Conservation (phyloP, 2,329 filamentous ascomycete genomes). For the Neonectria ditissima region DNA sequence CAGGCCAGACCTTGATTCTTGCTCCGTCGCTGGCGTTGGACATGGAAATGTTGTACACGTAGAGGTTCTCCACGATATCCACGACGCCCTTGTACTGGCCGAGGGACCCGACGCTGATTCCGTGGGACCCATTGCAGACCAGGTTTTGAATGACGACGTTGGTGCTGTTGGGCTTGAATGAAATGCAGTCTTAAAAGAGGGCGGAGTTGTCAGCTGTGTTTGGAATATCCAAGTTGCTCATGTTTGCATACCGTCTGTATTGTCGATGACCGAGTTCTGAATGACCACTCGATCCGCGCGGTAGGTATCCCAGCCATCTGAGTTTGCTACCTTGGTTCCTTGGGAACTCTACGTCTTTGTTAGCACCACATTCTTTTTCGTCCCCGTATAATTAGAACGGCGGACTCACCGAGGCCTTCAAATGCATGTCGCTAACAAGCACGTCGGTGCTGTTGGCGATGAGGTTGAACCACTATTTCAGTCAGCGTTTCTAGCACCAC, state of each 20-base stretch:
- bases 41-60: conserved; percentile 71
- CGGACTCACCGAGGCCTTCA: conserved; percentile 59
- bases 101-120: conserved; percentile 78
- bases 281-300: conserved; percentile 72
- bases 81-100: conserved; percentile 73
- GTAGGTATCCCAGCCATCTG: conserved; percentile 75
- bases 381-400: rapidly evolving
- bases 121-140: conserved; percentile 76
- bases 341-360: conserved; percentile 30
- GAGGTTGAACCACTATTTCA: conserved; percentile 60
- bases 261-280: conserved; percentile 69
- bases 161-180: conserved; percentile 80
- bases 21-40: conserved; percentile 72
- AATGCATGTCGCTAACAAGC: conserved; percentile 71
- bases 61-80: conserved; percentile 77
- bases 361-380: neutral
- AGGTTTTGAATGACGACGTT: conserved; percentile 76
- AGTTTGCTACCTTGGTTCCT: conserved; percentile 60
- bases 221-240: neutral
- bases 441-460: conserved; percentile 75
- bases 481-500: conserved; percentile 15
- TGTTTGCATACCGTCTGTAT: conserved; percentile 36
- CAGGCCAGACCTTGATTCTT: conserved; percentile 81
- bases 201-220: neutral
- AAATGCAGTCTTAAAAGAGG: conserved; percentile 67